Percentiles rank a stretch among this genome's conserved stretches.
phyloP scores from a whole-genome alignment of 768 basidiomycete species.

The Podaxis sp. region DNA sequence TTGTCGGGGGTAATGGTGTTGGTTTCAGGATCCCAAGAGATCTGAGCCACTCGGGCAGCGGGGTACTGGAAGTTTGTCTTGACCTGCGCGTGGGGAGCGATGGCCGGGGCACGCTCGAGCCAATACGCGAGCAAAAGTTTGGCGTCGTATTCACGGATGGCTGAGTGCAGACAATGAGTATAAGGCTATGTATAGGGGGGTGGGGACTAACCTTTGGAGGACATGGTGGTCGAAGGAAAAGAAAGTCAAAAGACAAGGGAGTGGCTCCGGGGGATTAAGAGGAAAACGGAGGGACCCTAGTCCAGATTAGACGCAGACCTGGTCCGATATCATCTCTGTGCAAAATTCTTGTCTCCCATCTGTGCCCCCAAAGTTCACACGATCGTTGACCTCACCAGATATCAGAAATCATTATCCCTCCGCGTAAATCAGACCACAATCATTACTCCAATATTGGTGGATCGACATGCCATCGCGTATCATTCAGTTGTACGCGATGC shows the following conservation, averaged over 20 bases:
- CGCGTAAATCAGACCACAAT: not conserved
- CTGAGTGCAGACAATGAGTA: constrained; percentile 24
- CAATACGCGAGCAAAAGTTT: constrained; percentile 98
- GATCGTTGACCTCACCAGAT: constrained; percentile 10
- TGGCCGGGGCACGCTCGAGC: constrained; percentile 86
- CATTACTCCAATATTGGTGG: not conserved
- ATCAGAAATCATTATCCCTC: not conserved
- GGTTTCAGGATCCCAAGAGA: constrained; percentile 78
- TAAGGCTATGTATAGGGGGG: constrained; percentile 6
- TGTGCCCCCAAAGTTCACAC: constrained; percentile 34
- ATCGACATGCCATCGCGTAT: not conserved
- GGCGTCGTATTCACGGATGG: constrained; percentile 97
- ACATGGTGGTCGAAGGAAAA: constrained; percentile 35
- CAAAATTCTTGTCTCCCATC: constrained; percentile 22
- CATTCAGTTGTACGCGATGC: not conserved
- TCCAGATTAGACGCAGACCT: constrained; percentile 20
- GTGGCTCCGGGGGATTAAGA: constrained; percentile 23
- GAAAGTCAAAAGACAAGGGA: constrained; percentile 19
- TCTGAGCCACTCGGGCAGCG: constrained; percentile 78
- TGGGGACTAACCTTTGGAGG: constrained; percentile 40
- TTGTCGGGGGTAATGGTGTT: constrained; percentile 50
- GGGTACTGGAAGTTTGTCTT: constrained; percentile 66
- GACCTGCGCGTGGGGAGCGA: constrained; percentile 57
- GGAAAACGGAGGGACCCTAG: constrained; percentile 16
- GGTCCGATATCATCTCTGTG: constrained; percentile 21